Conservation (phyloP, 2,329 filamentous ascomycete genomes). For the Cytospora schulzeri region DNA sequence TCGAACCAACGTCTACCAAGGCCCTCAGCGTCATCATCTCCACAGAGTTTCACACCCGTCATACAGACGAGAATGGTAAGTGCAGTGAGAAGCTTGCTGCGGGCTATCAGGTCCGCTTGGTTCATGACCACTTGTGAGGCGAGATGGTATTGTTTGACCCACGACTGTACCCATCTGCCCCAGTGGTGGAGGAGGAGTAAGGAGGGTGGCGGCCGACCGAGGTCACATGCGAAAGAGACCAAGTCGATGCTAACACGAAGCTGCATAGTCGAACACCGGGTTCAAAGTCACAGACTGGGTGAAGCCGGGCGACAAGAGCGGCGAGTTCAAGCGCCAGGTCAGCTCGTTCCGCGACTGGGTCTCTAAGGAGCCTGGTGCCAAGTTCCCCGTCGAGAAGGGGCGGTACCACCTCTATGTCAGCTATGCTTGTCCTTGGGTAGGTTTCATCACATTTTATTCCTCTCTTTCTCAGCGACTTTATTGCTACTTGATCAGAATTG, state of each 20-base stretch:
- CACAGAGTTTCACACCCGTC: background rate
- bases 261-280: constrained; percentile 22
- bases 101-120: background rate
- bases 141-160: no score
- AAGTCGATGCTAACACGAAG: background rate
- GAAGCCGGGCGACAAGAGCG: constrained; percentile 71
- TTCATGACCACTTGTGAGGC: background rate
- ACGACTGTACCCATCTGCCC: no score
- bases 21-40: background rate
- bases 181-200: background rate
- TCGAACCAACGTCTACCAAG: background rate
- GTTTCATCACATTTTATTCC: constrained; percentile 27
- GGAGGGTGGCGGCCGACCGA: no score
- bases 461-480: no score
- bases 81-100: background rate
- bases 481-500: background rate
- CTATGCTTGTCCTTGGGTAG: constrained; percentile 88
- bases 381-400: constrained; percentile 83
- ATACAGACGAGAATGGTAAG: constrained; percentile 28
- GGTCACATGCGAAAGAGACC: background rate
- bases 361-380: constrained; percentile 68
- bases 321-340: constrained; percentile 89
- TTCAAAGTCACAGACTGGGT: constrained; percentile 82
- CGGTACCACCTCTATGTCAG: constrained; percentile 95
- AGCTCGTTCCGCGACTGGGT: constrained; percentile 83